Conservation (phyloP, 2,329 filamentous ascomycete genomes). For the Trichoderma afroharzianum region DNA sequence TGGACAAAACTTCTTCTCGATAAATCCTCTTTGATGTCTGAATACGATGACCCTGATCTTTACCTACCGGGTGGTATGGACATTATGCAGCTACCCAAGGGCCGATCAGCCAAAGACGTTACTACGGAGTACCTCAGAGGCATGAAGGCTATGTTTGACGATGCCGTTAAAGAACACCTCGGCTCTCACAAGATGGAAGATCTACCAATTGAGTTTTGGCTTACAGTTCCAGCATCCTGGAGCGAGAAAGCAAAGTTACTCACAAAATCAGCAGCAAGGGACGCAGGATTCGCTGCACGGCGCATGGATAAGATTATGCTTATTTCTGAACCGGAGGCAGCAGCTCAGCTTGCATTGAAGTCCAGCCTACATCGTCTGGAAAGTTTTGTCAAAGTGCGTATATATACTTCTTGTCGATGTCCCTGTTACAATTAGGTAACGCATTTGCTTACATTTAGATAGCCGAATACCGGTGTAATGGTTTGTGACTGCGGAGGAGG, state of each 20-base stretch:
- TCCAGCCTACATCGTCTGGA: neutral
- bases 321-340: neutral
- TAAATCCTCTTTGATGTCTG: neutral
- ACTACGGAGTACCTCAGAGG: slow-evolving; percentile 17
- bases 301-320: neutral
- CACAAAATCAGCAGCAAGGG: neutral
- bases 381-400: neutral
- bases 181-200: neutral
- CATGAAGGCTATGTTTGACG: slow-evolving; percentile 16
- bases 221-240: neutral
- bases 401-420: too few relatives aligned
- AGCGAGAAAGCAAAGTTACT: neutral
- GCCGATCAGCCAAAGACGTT: slow-evolving; percentile 15
- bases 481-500: neutral
- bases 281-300: neutral
- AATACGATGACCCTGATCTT: neutral
- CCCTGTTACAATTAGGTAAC: neutral
- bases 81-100: slow-evolving; percentile 12
- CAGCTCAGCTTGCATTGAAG: neutral
- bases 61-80: neutral
- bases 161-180: neutral
- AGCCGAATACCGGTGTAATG: neutral
- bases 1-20: slow-evolving; percentile 22
- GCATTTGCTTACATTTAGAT: neutral
- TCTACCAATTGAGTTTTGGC: neutral